phyloP scores from a whole-genome alignment of 2,329 filamentous ascomycete genomes.

The Fusarium armeniacum region DNA sequence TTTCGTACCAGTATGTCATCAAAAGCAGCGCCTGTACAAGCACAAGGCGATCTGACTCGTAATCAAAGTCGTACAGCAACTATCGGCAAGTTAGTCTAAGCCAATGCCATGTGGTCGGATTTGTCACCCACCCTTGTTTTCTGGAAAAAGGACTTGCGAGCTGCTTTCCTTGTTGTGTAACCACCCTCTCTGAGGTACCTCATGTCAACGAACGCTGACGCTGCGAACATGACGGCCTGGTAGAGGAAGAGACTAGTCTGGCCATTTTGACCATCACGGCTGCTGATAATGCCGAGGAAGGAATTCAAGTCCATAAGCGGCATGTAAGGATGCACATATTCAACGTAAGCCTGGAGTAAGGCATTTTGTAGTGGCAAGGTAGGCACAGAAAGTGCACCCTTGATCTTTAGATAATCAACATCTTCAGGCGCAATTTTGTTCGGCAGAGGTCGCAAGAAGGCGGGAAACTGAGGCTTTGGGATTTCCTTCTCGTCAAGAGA shows the following conservation, averaged over 20 bases:
- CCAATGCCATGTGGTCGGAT: constrained; percentile 15
- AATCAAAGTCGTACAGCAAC: constrained; percentile 95
- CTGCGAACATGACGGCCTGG: constrained; percentile 95
- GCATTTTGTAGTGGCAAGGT: constrained; percentile 79
- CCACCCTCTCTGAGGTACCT: constrained; percentile 81
- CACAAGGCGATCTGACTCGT: constrained; percentile 89
- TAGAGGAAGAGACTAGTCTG: constrained; percentile 89
- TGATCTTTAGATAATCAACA: constrained; percentile 83
- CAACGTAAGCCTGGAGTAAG: constrained; percentile 83
- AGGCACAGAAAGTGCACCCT: constrained; percentile 87
- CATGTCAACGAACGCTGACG: constrained; percentile 88
- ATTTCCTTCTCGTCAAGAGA: constrained; percentile 64
- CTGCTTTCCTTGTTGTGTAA: constrained; percentile 81
- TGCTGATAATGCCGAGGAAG: constrained; percentile 72
- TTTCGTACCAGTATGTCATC: constrained; percentile 99
- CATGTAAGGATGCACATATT: constrained; percentile 96
- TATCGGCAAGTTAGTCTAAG: constrained; percentile 53
- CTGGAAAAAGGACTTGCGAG: constrained; percentile 89
- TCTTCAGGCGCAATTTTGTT: constrained; percentile 83
- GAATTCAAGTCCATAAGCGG: constrained; percentile 80
- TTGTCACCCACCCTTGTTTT: constrained; percentile 79
- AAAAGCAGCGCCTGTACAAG: constrained; percentile 89
- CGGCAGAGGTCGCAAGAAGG: constrained; percentile 85
- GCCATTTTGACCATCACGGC: constrained; percentile 76
- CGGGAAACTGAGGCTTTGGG: constrained; percentile 64